These are phyloP conservation scores for Cytospora leucostoma DNA, from an alignment of 2,329 filamentous ascomycete genomes.

Conservation along the genomic window DNA sequence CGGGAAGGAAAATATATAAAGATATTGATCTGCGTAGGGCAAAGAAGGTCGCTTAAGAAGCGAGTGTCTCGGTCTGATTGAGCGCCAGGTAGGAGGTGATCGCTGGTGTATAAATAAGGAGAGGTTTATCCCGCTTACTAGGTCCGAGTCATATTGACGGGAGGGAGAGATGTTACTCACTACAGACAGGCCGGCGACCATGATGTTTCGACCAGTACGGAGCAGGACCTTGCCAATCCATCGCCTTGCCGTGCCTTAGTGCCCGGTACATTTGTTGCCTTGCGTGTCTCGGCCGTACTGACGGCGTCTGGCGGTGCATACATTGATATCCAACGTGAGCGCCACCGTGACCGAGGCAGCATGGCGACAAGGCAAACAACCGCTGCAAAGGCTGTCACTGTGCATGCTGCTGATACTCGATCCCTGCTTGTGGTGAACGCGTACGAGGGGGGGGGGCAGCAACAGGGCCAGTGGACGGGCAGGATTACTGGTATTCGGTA, in stretches of 20 bases:
- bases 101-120: slow-evolving; percentile 23
- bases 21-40: slow-evolving; percentile 1
- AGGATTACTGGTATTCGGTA: neutral
- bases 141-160: slow-evolving; percentile 26
- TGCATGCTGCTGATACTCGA: slow-evolving; percentile 5
- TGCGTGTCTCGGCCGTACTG: slow-evolving; percentile 24
- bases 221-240: neutral
- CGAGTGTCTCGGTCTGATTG: slow-evolving; percentile 29
- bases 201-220: slow-evolving; percentile 7
- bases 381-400: slow-evolving; percentile 1
- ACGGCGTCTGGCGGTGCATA: neutral
- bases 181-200: slow-evolving; percentile 9
- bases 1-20: slow-evolving; percentile 12
- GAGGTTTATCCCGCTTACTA: slow-evolving; percentile 10
- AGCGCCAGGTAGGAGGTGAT: slow-evolving; percentile 25
- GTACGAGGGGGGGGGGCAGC: neutral
- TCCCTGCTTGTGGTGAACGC: slow-evolving; percentile 5
- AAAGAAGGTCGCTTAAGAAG: slow-evolving; percentile 27
- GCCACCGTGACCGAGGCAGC: slow-evolving; percentile 5
- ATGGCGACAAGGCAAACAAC: slow-evolving; percentile 9
- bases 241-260: neutral
- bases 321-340: slow-evolving; percentile 8
- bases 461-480: slow-evolving; percentile 5
- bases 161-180: slow-evolving; percentile 8
- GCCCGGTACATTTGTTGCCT: slow-evolving; percentile 9